Conservation (phyloP, 176 grass and related monocot species). For the Oryza brachyantha region DNA sequence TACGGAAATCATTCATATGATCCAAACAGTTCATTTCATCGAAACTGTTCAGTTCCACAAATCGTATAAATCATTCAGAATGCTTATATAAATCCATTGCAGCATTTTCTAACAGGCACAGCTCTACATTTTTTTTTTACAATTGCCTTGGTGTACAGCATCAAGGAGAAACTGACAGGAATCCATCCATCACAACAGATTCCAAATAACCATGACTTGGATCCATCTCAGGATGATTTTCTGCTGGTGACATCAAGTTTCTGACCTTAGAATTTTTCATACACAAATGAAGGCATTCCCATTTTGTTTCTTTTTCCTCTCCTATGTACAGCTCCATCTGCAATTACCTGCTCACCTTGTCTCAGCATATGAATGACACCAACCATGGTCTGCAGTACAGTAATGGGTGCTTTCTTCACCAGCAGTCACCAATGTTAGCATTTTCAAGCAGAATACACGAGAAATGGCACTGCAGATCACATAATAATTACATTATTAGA, state of each 20-base stretch:
- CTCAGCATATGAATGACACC: neutral
- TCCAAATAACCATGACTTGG: neutral
- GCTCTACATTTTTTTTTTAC: slow-evolving; percentile 44
- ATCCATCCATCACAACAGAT: slow-evolving; percentile 1
- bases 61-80: neutral
- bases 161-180: slow-evolving; percentile 1
- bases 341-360: neutral
- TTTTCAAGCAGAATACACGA: slow-evolving; percentile 45
- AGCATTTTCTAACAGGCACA: neutral
- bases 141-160: slow-evolving; percentile 10
- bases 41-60: slow-evolving; percentile 2
- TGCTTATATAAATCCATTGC: neutral
- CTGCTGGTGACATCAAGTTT: neutral
- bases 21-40: neutral
- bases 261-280: neutral
- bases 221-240: slow-evolving; percentile 12
- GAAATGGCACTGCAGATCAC: slow-evolving; percentile 64
- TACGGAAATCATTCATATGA: neutral
- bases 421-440: neutral
- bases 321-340: neutral
- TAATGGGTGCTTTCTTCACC: neutral
- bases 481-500: slow-evolving; percentile 18
- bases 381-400: neutral
- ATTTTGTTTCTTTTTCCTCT: neutral
- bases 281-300: neutral